phyloP scores from a whole-genome alignment of 2,329 filamentous ascomycete genomes.

The Pyricularia sp. region DNA sequence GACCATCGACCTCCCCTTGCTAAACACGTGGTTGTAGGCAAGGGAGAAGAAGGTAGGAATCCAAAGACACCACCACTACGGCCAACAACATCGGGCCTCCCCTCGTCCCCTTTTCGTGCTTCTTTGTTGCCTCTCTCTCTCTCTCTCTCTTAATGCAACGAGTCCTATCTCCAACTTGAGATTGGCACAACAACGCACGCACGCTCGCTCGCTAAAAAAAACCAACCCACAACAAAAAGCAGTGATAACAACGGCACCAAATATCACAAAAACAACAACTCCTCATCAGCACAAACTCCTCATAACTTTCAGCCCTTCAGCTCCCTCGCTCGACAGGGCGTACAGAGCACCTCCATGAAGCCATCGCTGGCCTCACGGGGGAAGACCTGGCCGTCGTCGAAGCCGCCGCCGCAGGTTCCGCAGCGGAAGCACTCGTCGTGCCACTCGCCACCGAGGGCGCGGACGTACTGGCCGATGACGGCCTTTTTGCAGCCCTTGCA shows the following conservation, averaged over 20 bases:
- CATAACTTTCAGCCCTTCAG: slow-evolving; percentile 39
- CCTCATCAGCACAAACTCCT: not conserved
- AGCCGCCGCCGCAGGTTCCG: slow-evolving; percentile 47
- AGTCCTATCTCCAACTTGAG: not conserved
- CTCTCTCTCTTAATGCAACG: too few relatives aligned
- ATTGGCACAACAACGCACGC: not conserved
- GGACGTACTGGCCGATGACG: slow-evolving; percentile 83
- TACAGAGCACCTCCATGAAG: slow-evolving; percentile 47
- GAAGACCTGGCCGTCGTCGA: slow-evolving; percentile 58
- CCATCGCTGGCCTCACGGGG: slow-evolving; percentile 40
- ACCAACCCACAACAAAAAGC: not conserved
- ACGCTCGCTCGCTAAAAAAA: not conserved
- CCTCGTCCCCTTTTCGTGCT: not conserved
- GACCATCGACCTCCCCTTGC: not conserved
- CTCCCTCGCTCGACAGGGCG: slow-evolving; percentile 49
- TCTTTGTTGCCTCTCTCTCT: not conserved
- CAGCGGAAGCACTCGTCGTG: slow-evolving; percentile 89
- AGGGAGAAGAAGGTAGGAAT: not conserved
- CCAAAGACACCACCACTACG: not conserved
- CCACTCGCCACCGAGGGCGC: slow-evolving; percentile 86
- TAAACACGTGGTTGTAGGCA: not conserved
- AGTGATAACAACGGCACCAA: not conserved
- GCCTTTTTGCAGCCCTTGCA: slow-evolving; percentile 77
- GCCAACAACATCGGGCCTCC: not conserved
- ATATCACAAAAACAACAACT: not conserved